Conservation (phyloP, 2,329 filamentous ascomycete species). For the Chrysoporthe puriensis region DNA sequence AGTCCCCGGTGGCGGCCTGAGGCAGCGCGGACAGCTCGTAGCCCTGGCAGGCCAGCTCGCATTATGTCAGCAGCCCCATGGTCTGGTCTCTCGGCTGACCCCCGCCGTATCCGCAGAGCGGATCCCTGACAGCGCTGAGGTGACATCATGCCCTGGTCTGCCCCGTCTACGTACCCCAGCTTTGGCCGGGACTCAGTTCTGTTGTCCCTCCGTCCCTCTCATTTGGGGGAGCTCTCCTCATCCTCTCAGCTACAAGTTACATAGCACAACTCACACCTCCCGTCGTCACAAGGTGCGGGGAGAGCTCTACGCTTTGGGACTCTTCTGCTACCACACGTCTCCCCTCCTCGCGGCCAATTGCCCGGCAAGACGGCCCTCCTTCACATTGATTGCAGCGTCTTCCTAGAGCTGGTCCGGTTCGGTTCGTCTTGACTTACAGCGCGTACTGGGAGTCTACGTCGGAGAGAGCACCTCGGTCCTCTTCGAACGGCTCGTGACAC, state of each 20-base stretch:
- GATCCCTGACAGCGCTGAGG: neutral
- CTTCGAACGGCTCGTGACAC: conserved; percentile 20
- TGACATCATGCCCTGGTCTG: conserved; percentile 23
- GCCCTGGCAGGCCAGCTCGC: neutral
- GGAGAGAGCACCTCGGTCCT: neutral
- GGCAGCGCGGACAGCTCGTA: conserved; percentile 11
- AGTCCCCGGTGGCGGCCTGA: conserved; percentile 27
- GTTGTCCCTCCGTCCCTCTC: neutral
- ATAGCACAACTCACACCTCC: neutral
- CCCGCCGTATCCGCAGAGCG: neutral
- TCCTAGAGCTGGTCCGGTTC: conserved; percentile 1
- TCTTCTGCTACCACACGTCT: conserved; percentile 4
- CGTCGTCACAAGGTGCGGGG: conserved; percentile 27
- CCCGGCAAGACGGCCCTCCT: conserved; percentile 11
- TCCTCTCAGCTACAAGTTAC: neutral
- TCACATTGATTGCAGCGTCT: conserved; percentile 1
- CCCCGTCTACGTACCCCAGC: conserved; percentile 23
- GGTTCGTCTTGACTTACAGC: neutral
- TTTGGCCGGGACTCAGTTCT: conserved; percentile 16
- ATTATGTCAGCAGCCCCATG: conserved; percentile 24
- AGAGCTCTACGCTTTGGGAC: conserved; percentile 15
- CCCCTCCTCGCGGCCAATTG: conserved; percentile 12
- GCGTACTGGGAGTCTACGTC: neutral
- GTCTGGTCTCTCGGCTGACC: neutral
- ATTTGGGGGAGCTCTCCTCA: conserved; percentile 5